A percentile compares a stretch with the other conserved stretches of the same genome.
These are phyloP conservation scores for Diaporthe amygdali DNA, from an alignment of 2,329 filamentous ascomycete species.

Conservation along the genomic window DNA sequence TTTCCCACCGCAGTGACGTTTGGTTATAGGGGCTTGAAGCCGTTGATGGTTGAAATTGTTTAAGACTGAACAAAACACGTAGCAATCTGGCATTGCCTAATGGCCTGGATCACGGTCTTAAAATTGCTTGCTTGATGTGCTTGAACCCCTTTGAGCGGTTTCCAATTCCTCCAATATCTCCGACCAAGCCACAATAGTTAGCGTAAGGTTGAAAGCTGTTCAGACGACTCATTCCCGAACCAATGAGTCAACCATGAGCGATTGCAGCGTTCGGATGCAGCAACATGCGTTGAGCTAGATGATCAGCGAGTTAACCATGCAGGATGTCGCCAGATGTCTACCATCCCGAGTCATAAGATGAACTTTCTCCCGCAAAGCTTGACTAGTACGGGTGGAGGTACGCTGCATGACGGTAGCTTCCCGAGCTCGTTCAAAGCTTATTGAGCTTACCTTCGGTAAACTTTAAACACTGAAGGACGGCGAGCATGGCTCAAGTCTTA, in stretches of 20 bases:
- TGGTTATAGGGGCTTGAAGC: neutral
- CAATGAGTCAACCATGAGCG: neutral
- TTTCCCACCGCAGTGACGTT: neutral
- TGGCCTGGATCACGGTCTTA: too few species aligned
- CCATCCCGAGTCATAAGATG: neutral
- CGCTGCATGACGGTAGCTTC: neutral
- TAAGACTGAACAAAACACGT: too few species aligned
- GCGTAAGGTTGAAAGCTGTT: neutral
- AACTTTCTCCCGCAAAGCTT: neutral
- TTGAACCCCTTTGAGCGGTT: too few species aligned
- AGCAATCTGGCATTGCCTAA: neutral
- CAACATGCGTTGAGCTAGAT: neutral
- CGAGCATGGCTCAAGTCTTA: too few species aligned
- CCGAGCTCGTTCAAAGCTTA: neutral
- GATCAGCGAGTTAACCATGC: neutral
- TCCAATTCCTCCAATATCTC: too few species aligned
- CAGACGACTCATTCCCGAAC: neutral
- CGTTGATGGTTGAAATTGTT: rapidly evolving
- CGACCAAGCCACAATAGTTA: neutral
- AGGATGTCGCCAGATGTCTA: neutral
- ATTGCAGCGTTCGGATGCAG: neutral
- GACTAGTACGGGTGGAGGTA: neutral
- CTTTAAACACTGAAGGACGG: neutral
- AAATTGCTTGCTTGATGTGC: neutral
- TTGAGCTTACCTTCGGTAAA: neutral